A percentile compares a stretch with the other conserved stretches of the same genome.
These are phyloP conservation scores for Huiozyma sinensis DNA, from an alignment of 805 yeast genomes.

Conservation along the genomic window DNA sequence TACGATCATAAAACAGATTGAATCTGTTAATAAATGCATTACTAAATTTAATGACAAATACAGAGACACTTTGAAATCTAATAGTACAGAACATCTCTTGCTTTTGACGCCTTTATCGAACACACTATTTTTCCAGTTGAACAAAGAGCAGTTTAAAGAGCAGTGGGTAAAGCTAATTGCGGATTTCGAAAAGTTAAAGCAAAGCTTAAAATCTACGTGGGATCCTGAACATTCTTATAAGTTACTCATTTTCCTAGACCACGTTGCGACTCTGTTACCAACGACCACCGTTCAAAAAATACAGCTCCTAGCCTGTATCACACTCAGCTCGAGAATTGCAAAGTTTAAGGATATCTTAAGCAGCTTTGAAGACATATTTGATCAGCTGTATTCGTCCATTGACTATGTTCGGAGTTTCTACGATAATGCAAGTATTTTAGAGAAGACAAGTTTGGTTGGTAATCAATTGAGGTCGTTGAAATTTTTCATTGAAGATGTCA, in stretches of 20 bases:
- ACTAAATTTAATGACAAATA: slow-evolving; percentile 29
- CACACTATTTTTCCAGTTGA: slow-evolving; percentile 45
- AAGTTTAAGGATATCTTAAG: slow-evolving; percentile 27
- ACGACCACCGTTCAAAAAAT: slow-evolving; percentile 35
- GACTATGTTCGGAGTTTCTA: slow-evolving; percentile 37
- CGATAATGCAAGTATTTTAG: slow-evolving; percentile 39
- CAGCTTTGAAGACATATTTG: slow-evolving; percentile 33
- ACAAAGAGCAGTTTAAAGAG: slow-evolving; percentile 35
- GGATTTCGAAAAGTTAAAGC: slow-evolving; percentile 19
- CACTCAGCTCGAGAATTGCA: slow-evolving; percentile 28
- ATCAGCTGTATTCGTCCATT: slow-evolving; percentile 25
- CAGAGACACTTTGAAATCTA: slow-evolving; percentile 17
- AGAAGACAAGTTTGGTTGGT: slow-evolving; percentile 45
- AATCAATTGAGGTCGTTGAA: slow-evolving; percentile 44
- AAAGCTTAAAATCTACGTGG: slow-evolving; percentile 12
- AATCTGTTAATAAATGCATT: neutral
- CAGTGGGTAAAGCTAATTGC: slow-evolving; percentile 27
- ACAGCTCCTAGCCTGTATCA: slow-evolving; percentile 28
- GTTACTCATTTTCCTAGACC: slow-evolving; percentile 31
- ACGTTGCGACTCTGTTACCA: slow-evolving; percentile 42
- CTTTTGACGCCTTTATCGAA: slow-evolving; percentile 51
- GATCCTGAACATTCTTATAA: slow-evolving; percentile 6
- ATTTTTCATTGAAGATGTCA: slow-evolving; percentile 37
- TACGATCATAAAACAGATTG: neutral
- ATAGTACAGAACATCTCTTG: slow-evolving; percentile 27